These are phyloP conservation scores for Dysphania ambrosioides DNA, from an alignment of 148 eudicot species.

Conservation along the genomic window DNA sequence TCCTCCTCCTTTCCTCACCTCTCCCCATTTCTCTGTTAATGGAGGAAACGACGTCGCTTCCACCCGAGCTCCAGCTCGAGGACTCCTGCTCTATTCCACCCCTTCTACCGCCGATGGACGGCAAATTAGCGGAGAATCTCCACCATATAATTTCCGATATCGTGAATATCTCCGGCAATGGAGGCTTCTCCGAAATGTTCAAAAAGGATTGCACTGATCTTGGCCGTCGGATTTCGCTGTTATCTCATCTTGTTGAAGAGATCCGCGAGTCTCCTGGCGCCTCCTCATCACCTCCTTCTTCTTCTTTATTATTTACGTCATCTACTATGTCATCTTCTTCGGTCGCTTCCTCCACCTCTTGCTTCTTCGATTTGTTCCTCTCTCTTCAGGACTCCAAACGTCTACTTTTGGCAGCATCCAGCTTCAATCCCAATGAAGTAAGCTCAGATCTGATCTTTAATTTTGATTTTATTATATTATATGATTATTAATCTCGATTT, in stretches of 20 bases:
- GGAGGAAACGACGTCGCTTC: neutral
- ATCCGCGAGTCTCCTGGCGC: conserved; percentile 40
- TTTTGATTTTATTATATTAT: too few species aligned
- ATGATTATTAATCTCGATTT: too few species aligned
- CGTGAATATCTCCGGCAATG: conserved; percentile 33
- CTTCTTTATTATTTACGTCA: conserved; percentile 24
- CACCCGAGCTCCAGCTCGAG: conserved; percentile 14
- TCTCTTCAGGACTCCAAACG: conserved; percentile 53
- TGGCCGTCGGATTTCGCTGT: conserved; percentile 57
- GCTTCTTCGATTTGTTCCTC: conserved; percentile 41
- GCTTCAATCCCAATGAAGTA: conserved; percentile 43
- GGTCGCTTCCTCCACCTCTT: conserved; percentile 18
- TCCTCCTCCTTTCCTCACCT: neutral
- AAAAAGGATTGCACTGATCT: conserved; percentile 79
- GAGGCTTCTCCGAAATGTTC: conserved; percentile 44
- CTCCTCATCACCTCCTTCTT: too few species aligned
- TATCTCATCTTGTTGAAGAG: conserved; percentile 76
- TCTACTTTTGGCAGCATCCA: conserved; percentile 42
- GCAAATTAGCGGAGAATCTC: conserved; percentile 20
- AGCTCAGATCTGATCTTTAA: conserved; percentile 21
- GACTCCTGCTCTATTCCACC: too few species aligned
- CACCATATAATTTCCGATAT: conserved; percentile 47
- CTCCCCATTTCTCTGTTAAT: neutral
- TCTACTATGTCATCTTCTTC: neutral
- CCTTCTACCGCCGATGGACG: conserved; percentile 19